phyloP scores from a whole-genome alignment of 768 basidiomycete genomes.

The Mycena chlorophos region DNA sequence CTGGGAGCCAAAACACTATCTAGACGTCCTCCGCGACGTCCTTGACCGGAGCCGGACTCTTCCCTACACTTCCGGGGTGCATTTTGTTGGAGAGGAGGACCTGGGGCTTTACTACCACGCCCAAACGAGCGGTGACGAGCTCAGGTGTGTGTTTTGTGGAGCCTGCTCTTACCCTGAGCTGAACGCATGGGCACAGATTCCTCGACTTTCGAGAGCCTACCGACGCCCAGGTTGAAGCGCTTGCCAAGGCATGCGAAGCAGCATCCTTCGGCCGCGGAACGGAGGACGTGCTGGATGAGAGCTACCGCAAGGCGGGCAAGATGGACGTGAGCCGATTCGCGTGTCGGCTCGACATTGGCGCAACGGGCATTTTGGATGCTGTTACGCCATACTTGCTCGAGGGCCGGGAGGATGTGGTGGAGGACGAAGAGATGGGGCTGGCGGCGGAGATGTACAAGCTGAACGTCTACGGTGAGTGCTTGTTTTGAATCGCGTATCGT shows the following conservation, averaged over 20 bases:
- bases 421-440: conserved; percentile 21
- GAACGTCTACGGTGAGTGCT: conserved; percentile 43
- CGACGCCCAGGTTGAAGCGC: conserved; percentile 21
- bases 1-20: background rate
- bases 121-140: background rate
- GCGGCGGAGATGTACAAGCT: conserved; percentile 44
- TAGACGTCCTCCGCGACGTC: background rate
- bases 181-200: background rate
- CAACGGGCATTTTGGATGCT: conserved; percentile 27
- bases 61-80: background rate
- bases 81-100: background rate
- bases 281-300: conserved; percentile 43
- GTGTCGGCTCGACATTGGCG: conserved; percentile 30
- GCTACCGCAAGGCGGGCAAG: conserved; percentile 49
- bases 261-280: conserved; percentile 41
- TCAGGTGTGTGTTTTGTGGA: background rate
- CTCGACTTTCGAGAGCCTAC: background rate
- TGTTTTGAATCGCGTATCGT: background rate
- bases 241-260: conserved; percentile 37
- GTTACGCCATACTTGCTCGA: conserved; percentile 26
- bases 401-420: conserved; percentile 16
- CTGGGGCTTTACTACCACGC: background rate
- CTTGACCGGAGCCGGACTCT: background rate
- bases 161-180: background rate
- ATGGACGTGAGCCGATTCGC: conserved; percentile 39